Evolutionary conservation across 805 yeast genomes (phyloP).

Genomic region (Candida silvicultrix): DNA sequence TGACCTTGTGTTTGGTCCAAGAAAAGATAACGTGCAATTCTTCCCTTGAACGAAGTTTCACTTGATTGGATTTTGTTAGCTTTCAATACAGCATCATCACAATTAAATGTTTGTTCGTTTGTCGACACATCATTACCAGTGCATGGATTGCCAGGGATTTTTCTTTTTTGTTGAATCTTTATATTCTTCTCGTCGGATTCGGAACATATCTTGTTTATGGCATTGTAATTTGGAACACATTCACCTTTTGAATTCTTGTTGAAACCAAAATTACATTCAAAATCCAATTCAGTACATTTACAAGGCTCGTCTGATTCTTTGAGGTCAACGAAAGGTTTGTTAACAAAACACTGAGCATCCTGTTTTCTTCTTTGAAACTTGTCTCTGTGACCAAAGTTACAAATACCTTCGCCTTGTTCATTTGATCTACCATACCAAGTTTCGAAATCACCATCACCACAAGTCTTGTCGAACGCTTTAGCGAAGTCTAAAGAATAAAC

Average conservation of each 20-base stretch:
- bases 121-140: slow-evolving; percentile 7
- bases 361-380: slow-evolving; percentile 60
- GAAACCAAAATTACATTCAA: slow-evolving; percentile 64
- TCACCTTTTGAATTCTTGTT: slow-evolving; percentile 28
- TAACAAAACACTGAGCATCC: slow-evolving; percentile 52
- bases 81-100: slow-evolving; percentile 15
- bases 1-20: slow-evolving; percentile 34
- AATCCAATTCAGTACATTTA: slow-evolving; percentile 55
- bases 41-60: slow-evolving; percentile 42
- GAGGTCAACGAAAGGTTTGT: slow-evolving; percentile 32
- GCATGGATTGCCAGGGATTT: slow-evolving; percentile 19
- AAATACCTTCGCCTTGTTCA: slow-evolving; percentile 27
- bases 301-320: slow-evolving; percentile 49
- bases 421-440: slow-evolving; percentile 48
- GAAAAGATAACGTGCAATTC: slow-evolving; percentile 49
- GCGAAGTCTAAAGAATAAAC: slow-evolving; percentile 47
- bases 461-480: slow-evolving; percentile 42
- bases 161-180: slow-evolving; percentile 9
- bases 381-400: slow-evolving; percentile 68
- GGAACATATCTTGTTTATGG: slow-evolving; percentile 28
- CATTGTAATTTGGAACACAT: slow-evolving; percentile 39
- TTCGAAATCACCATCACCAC: slow-evolving; percentile 52
- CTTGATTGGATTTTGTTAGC: slow-evolving; percentile 23
- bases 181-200: slow-evolving; percentile 14
- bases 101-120: slow-evolving; percentile 9